Percentiles rank a stretch among this genome's conserved stretches.
These are phyloP conservation scores for Myriangium duriaei DNA, from an alignment of 2,329 filamentous ascomycete genomes.

Conservation along the genomic window DNA sequence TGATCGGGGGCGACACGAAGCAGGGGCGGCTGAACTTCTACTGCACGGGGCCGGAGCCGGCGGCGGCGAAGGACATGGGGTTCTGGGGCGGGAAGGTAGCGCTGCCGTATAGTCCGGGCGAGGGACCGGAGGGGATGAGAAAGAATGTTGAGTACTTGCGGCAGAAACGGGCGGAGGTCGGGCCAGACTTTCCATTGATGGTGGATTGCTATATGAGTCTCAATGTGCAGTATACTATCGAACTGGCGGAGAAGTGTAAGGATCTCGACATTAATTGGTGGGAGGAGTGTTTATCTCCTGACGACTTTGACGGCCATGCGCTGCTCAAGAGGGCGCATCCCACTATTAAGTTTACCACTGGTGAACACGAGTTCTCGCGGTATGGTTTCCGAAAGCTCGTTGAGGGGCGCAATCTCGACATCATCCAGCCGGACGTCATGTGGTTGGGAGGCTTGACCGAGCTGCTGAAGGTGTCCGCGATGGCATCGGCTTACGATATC, in stretches of 20 bases:
- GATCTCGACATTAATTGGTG: conserved; percentile 91
- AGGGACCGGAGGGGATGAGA: conserved; percentile 65
- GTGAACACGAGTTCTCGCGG: conserved; percentile 88
- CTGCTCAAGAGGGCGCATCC: conserved; percentile 86
- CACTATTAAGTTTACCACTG: conserved; percentile 84
- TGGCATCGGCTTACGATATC: conserved; percentile 87
- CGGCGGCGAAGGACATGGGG: conserved; percentile 68
- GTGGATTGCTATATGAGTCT: conserved; percentile 97
- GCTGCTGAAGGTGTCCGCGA: conserved; percentile 73
- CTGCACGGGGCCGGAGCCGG: conserved; percentile 81
- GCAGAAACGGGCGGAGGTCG: conserved; percentile 71
- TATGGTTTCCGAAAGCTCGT: conserved; percentile 93
- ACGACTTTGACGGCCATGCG: conserved; percentile 83
- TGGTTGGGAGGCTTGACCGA: conserved; percentile 92
- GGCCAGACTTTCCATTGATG: conserved; percentile 82
- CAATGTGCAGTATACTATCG: conserved; percentile 84
- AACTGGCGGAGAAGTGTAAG: conserved; percentile 71
- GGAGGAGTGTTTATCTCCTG: conserved; percentile 86
- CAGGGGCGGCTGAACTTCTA: conserved; percentile 71
- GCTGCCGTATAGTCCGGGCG: conserved; percentile 77
- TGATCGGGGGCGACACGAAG: conserved; percentile 83
- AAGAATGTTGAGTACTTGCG: conserved; percentile 87
- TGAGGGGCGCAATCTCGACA: conserved; percentile 82
- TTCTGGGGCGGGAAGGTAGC: conserved; percentile 88
- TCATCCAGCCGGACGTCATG: conserved; percentile 94